These are phyloP conservation scores for Eucalyptus guilfoylei DNA, from an alignment of 345 rosid genomes.

Conservation along the genomic window DNA sequence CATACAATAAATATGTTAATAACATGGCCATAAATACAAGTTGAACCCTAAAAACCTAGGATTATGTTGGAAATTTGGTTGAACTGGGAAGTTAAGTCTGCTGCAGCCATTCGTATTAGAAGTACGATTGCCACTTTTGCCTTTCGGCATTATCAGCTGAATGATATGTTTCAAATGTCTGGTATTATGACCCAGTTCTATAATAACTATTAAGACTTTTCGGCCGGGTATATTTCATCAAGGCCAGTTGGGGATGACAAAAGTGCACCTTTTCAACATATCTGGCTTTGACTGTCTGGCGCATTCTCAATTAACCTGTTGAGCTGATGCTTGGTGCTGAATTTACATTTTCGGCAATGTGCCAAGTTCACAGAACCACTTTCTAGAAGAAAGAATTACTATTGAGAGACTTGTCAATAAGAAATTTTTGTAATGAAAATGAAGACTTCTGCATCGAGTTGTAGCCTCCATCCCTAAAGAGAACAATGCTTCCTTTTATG, in stretches of 20 bases:
- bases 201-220: background rate
- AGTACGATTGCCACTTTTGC: background rate
- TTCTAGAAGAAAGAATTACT: background rate
- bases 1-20: background rate
- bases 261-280: background rate
- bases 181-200: background rate
- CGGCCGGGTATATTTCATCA: background rate
- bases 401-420: background rate
- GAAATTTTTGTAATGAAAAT: background rate
- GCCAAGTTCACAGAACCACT: background rate
- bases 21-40: background rate
- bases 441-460: background rate
- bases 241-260: background rate
- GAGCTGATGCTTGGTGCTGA: background rate
- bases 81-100: background rate
- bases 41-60: background rate
- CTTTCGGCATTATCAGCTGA: background rate
- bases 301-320: background rate
- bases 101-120: background rate
- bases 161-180: background rate
- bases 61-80: background rate
- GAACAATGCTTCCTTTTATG: background rate
- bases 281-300: background rate
- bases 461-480: background rate
- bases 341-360: background rate